phyloP scores from a whole-genome alignment of 2,329 filamentous ascomycete genomes.

The Sarocladiaceae sp. region DNA sequence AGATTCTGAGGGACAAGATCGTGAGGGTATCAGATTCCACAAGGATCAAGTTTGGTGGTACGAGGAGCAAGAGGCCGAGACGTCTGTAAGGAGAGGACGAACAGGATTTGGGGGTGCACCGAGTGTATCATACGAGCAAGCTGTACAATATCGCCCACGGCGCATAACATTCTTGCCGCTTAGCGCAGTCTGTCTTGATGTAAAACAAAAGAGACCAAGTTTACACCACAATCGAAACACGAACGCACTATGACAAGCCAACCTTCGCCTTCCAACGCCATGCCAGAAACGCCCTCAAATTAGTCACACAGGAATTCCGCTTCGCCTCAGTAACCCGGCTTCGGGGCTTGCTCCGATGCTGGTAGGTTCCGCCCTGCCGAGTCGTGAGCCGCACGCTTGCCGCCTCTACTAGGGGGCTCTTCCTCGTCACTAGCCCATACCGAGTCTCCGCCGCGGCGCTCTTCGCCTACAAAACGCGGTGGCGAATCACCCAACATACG shows the following conservation, averaged over 20 bases:
- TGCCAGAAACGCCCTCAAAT: neutral
- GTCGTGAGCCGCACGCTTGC: constrained; percentile 41
- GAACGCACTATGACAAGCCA: neutral
- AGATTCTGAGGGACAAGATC: constrained; percentile 66
- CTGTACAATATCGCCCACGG: constrained; percentile 25
- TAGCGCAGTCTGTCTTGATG: neutral
- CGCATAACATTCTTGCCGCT: neutral
- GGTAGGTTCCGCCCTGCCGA: constrained; percentile 45
- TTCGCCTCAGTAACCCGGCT: neutral
- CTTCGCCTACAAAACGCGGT: constrained; percentile 21
- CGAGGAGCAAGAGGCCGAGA: constrained; percentile 76
- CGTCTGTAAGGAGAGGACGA: constrained; percentile 48
- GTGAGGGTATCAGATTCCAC: constrained; percentile 78
- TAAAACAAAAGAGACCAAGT: neutral
- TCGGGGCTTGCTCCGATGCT: constrained; percentile 45
- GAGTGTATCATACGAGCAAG: constrained; percentile 11
- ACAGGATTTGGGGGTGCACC: constrained; percentile 8
- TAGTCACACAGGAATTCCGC: neutral
- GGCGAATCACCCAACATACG: constrained; percentile 46
- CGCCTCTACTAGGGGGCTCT: constrained; percentile 28
- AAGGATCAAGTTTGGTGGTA: constrained; percentile 91
- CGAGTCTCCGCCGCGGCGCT: constrained; percentile 19
- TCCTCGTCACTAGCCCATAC: constrained; percentile 43
- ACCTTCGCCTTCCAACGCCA: constrained; percentile 4
- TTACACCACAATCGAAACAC: neutral